phyloP scores from a whole-genome alignment of 352 stramenopile genomes.

The Globisporangium alternatum region DNA sequence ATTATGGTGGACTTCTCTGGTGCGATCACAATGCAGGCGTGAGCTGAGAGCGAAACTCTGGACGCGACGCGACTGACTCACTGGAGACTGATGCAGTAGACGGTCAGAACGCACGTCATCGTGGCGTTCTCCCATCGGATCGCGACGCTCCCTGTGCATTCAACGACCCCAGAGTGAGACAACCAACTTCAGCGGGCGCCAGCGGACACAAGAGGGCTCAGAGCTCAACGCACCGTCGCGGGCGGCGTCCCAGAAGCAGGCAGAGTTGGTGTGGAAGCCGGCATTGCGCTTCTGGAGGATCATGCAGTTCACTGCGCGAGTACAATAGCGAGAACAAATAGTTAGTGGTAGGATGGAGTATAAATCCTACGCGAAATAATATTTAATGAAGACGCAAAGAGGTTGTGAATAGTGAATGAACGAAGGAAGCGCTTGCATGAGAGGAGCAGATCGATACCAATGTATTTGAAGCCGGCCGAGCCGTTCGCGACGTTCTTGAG shows the following conservation, averaged over 20 bases:
- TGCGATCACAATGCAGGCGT: conserved; percentile 40
- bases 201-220: neutral
- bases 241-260: conserved; percentile 85
- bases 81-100: conserved; percentile 74
- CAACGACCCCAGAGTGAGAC: neutral
- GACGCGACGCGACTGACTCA: conserved; percentile 16
- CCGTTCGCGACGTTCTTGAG: conserved; percentile 83
- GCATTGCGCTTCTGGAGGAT: conserved; percentile 89
- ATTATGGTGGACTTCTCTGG: conserved; percentile 86
- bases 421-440: neutral
- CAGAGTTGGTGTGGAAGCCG: conserved; percentile 83
- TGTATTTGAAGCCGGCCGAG: conserved; percentile 88
- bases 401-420: neutral
- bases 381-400: conserved; percentile 7
- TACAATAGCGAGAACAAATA: conserved; percentile 12
- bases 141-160: conserved; percentile 53
- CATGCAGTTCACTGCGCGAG: conserved; percentile 70
- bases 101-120: conserved; percentile 67
- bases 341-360: conserved; percentile 9
- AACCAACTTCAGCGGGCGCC: conserved; percentile 1
- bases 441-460: conserved; percentile 36
- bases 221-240: conserved; percentile 58
- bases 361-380: conserved; percentile 12
- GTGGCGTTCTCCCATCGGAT: conserved; percentile 75
- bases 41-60: conserved; percentile 3